Base-by-base conservation (phyloP, 1,139 yeast species). In the Pneumocystis oryctolagi region DNA sequence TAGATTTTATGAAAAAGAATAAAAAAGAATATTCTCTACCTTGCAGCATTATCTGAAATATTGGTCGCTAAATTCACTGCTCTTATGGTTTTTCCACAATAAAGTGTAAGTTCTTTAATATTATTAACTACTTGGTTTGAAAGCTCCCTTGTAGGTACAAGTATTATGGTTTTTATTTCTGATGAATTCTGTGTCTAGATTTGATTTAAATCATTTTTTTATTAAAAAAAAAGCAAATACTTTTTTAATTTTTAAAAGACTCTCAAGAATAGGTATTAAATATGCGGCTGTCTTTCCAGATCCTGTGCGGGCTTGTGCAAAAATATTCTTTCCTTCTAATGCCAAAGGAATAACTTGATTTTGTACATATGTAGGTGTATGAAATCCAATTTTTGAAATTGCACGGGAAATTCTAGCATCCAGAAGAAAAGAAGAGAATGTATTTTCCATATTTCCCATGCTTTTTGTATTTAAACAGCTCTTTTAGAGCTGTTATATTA, bases 331-430 rank as follows among this genome's bases (percentile, higher is more conserved):
- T 70, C 84, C 85, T 68, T 87, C 94, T 63, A 92, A 75, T 1
- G 97, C 96, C 63, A 92, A 76, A 39, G 96, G 96, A 65, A 92
- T 88, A n/a, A 96, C 89, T 73, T 84, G 85, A 6, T 94, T 82
- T 76, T 92, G 98, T 63, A 92, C 86, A 65, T 88, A 79, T 1
- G 97, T 94, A 12, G 97, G 97, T 70, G 84, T 84, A 65, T 80
- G 82, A 75, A 84, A 89, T 3, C 95, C 96, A 69, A 84, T 83
- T 68, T 85, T 87, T 18, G 70, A 67, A 63, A 92, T 80, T 14
- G 97, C 96, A 72, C 92, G 97, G 61, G 82, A 73, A 61, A 92
- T 77, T 67, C 98, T 79, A 39, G 95, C 80, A 73, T 92, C 98
- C 64, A 92, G 77, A 20, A 71, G 73, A 62, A 75, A 67, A 20